Evolutionary conservation across 139 green algal genomes (phyloP).

Genomic region (Closterium sp.): DNA sequence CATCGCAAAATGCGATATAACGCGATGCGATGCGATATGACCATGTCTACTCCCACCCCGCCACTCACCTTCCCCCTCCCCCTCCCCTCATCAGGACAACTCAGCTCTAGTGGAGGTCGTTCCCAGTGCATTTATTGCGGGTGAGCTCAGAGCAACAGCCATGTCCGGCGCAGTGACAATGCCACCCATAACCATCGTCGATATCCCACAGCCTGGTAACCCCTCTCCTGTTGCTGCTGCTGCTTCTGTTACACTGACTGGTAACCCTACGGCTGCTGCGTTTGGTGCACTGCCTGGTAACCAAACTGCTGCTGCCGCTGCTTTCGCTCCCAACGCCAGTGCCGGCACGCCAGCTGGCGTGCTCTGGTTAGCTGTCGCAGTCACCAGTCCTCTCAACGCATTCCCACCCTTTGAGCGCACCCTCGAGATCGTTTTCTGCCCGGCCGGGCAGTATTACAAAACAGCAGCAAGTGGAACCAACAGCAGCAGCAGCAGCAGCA

Average conservation of each 20-base stretch:
- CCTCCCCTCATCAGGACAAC: not conserved
- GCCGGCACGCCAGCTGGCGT: not conserved
- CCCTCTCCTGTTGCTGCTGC: not conserved
- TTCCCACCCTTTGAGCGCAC: not conserved
- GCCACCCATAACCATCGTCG: not conserved
- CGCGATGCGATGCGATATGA: too few relatives aligned
- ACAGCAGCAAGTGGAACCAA: not conserved
- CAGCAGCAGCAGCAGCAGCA: not conserved
- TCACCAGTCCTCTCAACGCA: not conserved
- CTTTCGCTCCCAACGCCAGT: not conserved
- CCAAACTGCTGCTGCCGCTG: not conserved
- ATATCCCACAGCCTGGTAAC: not conserved
- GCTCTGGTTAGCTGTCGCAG: not conserved
- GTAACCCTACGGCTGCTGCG: not conserved
- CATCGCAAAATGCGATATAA: too few relatives aligned
- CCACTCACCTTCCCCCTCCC: not conserved
- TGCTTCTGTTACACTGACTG: not conserved
- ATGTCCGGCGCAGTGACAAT: not conserved
- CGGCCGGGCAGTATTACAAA: slow-evolving; percentile 2
- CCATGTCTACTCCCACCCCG: too few relatives aligned
- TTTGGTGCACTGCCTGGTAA: not conserved
- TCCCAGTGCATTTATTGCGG: not conserved
- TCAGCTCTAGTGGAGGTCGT: not conserved
- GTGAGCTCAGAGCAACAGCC: not conserved
- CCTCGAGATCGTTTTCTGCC: not conserved